Percentiles rank a stretch among this genome's conserved stretches.
Conservation (phyloP, 768 basidiomycete species). For the Amanita subjunquillea region DNA sequence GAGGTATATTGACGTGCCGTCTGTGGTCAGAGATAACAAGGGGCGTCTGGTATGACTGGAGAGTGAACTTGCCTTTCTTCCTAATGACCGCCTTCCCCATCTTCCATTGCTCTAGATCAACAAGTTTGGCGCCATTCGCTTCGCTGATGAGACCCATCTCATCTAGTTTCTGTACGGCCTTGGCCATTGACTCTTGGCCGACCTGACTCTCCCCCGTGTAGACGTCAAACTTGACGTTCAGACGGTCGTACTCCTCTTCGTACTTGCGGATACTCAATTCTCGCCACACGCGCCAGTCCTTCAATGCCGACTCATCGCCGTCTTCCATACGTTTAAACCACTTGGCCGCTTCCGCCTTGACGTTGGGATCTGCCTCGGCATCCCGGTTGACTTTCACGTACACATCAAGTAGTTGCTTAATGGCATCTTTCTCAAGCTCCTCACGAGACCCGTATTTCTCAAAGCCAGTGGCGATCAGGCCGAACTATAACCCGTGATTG, state of each 20-base stretch:
- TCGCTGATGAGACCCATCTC: conserved; percentile 70
- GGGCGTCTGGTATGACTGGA: not conserved
- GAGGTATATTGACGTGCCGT: conserved; percentile 89
- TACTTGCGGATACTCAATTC: conserved; percentile 87
- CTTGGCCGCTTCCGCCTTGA: conserved; percentile 66
- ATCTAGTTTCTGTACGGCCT: conserved; percentile 57
- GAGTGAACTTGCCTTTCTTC: conserved; percentile 54
- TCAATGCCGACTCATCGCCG: conserved; percentile 74
- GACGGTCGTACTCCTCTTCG: conserved; percentile 72
- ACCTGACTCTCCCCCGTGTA: conserved; percentile 89
- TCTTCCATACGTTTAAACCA: conserved; percentile 97
- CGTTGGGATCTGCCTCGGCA: conserved; percentile 57
- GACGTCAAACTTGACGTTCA: conserved; percentile 87
- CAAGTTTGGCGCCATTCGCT: conserved; percentile 71
- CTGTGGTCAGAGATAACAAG: conserved; percentile 25
- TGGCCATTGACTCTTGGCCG: conserved; percentile 61
- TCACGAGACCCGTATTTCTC: conserved; percentile 86
- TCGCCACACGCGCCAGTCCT: conserved; percentile 90
- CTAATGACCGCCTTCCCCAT: conserved; percentile 84
- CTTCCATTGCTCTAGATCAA: conserved; percentile 86
- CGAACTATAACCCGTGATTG: conserved; percentile 39
- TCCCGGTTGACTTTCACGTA: conserved; percentile 94
- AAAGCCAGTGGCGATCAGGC: conserved; percentile 83
- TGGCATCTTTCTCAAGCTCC: conserved; percentile 76
- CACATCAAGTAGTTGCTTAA: conserved; percentile 89